Evolutionary conservation across 2,329 filamentous ascomycete genomes (phyloP).

Genomic region (Xylaria sp.): DNA sequence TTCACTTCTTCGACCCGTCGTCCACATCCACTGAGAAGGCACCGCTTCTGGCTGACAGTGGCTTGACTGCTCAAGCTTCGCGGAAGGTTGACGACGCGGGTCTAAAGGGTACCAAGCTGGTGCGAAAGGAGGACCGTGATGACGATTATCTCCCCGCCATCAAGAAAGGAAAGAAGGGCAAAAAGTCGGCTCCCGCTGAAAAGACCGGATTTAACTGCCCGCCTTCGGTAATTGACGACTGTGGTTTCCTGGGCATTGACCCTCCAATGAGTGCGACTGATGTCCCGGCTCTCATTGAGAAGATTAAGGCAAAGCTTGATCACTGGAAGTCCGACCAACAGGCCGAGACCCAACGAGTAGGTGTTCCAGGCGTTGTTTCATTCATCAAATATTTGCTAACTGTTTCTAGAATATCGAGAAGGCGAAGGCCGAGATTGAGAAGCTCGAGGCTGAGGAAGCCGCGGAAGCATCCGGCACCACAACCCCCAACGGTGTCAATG

Average conservation of each 20-base stretch:
- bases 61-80: conserved; percentile 77
- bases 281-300: conserved; percentile 79
- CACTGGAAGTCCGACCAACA: conserved; percentile 92
- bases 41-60: conserved; percentile 67
- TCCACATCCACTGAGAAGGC: conserved; percentile 69
- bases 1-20: conserved; percentile 87
- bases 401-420: conserved; percentile 84
- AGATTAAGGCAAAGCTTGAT: conserved; percentile 89
- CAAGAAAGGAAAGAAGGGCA: conserved; percentile 89
- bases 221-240: conserved; percentile 89
- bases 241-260: conserved; percentile 81
- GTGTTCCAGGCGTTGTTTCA: conserved; percentile 40
- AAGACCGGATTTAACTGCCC: conserved; percentile 77
- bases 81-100: conserved; percentile 84
- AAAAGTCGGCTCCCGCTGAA: conserved; percentile 66
- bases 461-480: conserved; percentile 53
- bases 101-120: conserved; percentile 82
- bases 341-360: conserved; percentile 86
- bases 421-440: conserved; percentile 93
- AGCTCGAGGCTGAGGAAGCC: conserved; percentile 73
- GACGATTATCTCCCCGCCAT: conserved; percentile 83
- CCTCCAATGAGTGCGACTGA: conserved; percentile 87
- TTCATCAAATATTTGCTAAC: conserved; percentile 38
- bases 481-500: conserved; percentile 52
- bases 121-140: conserved; percentile 85